Conservation (phyloP, 169 alveolate genomes). For the Cryptosporidium ryanae region DNA sequence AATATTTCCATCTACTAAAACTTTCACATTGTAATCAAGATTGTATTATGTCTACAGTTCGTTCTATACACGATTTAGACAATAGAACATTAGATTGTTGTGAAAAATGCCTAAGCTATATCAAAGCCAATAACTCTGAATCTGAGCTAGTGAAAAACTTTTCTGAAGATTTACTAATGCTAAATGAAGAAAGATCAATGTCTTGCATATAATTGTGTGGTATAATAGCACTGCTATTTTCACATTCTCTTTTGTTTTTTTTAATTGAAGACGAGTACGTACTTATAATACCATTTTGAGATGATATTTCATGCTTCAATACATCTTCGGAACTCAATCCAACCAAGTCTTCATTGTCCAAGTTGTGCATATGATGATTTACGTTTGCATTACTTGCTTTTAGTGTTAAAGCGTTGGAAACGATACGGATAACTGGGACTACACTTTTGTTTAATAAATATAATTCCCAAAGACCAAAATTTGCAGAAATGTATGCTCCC, state of each 20-base stretch:
- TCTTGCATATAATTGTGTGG: constrained; percentile 34
- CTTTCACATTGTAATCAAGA: constrained; percentile 15
- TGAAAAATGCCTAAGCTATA: constrained; percentile 28
- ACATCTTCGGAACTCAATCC: constrained; percentile 36
- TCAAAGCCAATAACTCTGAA: constrained; percentile 18
- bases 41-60: constrained; percentile 53
- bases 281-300: constrained; percentile 4
- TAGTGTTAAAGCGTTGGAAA: constrained; percentile 50
- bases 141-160: constrained; percentile 49
- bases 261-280: neutral
- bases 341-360: constrained; percentile 47
- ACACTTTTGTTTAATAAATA: constrained; percentile 32
- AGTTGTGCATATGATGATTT: constrained; percentile 29
- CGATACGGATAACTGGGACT: constrained; percentile 32
- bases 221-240: neutral
- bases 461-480: constrained; percentile 70
- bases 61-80: constrained; percentile 44
- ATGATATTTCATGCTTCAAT: constrained; percentile 39
- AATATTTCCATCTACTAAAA: constrained; percentile 49
- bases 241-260: constrained; percentile 12
- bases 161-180: constrained; percentile 1
- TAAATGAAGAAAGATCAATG: neutral
- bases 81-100: constrained; percentile 46
- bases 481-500: constrained; percentile 23
- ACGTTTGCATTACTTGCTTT: constrained; percentile 52